Evolutionary conservation across 306 rosid species (phyloP).

Genomic region (Malus sieversii): DNA sequence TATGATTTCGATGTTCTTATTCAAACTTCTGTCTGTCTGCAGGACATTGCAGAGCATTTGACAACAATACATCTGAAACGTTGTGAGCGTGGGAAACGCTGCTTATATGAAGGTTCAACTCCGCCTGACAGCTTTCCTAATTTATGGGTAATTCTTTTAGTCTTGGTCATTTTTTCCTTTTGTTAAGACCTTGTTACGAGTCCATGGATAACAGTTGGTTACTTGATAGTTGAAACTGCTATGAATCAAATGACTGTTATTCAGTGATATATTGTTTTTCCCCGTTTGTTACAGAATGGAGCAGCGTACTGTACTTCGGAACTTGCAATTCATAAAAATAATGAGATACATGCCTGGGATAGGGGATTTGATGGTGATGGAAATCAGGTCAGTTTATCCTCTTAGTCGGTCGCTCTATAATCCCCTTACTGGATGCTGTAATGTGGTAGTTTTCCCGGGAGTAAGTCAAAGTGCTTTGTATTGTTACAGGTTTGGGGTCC

Average conservation of each 20-base stretch:
- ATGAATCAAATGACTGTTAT: background rate
- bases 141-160: slow-evolving; percentile 68
- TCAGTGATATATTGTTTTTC: background rate
- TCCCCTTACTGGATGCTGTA: slow-evolving; percentile 8
- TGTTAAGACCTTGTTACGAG: background rate
- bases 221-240: background rate
- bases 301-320: slow-evolving; percentile 78
- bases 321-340: slow-evolving; percentile 74
- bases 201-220: background rate
- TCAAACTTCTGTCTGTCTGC: slow-evolving; percentile 10
- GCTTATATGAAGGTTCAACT: slow-evolving; percentile 94
- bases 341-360: slow-evolving; percentile 92
- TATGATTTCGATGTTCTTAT: background rate
- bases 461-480: background rate
- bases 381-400: slow-evolving; percentile 57
- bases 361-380: slow-evolving; percentile 81
- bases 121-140: slow-evolving; percentile 95
- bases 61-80: slow-evolving; percentile 78
- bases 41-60: slow-evolving; percentile 94
- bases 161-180: background rate
- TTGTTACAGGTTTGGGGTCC: slow-evolving; percentile 84
- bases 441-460: background rate
- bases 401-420: background rate
- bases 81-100: slow-evolving; percentile 93
- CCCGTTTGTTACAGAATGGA: slow-evolving; percentile 55